phyloP scores from a whole-genome alignment of 352 stramenopile genomes.

The Proteromonas lacertae region DNA sequence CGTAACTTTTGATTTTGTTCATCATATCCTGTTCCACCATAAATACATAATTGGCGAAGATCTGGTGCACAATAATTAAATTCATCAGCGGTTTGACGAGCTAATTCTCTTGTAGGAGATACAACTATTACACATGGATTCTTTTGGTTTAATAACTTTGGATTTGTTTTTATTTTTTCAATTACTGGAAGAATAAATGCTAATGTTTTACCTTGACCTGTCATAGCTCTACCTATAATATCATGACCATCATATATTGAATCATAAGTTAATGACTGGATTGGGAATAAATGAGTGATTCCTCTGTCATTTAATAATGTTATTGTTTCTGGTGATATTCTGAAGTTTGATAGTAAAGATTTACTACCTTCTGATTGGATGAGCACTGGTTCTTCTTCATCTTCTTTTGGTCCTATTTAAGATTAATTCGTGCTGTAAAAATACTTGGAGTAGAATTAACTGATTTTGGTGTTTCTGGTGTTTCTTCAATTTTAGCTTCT shows the following conservation, averaged over 20 bases:
- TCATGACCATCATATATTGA: neutral
- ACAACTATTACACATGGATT: slow-evolving; percentile 91
- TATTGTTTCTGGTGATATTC: too few relatives aligned
- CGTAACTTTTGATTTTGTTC: slow-evolving; percentile 1
- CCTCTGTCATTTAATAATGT: neutral
- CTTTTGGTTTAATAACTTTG: slow-evolving; percentile 14
- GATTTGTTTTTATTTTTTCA: neutral
- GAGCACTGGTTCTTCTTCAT: too few relatives aligned
- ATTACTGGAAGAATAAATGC: neutral
- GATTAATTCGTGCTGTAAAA: too few relatives aligned
- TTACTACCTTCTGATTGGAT: too few relatives aligned
- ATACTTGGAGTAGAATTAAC: too few relatives aligned
- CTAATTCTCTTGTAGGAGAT: slow-evolving; percentile 88
- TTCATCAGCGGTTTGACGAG: slow-evolving; percentile 91
- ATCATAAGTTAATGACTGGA: neutral
- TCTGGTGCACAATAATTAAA: slow-evolving; percentile 10
- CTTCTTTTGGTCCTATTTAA: too few relatives aligned
- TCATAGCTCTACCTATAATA: neutral
- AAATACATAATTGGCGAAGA: neutral
- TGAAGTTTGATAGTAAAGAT: too few relatives aligned
- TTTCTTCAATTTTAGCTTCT: too few relatives aligned
- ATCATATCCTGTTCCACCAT: neutral
- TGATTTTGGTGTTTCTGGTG: too few relatives aligned
- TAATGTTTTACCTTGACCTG: slow-evolving; percentile 1
- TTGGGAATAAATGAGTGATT: neutral